Evolutionary conservation across 495 filamentous ascomycete species (phyloP), one percentile per base, ranked within the genome.

Genomic region (Neurospora pannonica): DNA sequence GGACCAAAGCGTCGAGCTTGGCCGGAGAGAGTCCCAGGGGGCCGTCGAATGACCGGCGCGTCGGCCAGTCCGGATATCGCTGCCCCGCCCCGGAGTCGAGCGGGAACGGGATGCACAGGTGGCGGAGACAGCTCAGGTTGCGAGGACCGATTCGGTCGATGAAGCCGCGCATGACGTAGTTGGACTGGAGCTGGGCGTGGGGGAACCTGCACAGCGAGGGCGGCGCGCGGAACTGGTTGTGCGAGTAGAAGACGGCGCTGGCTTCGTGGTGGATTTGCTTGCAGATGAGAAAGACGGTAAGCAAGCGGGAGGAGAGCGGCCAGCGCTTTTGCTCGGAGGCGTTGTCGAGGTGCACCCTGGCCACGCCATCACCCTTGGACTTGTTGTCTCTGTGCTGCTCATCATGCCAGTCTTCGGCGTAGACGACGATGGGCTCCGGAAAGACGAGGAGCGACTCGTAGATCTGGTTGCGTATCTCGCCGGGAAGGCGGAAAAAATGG

Each of bases 401-500:
- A n/a, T 43, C 4, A 0, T 11, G 21, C 36, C 43, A 54, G n/a
- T 71, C 21, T 42, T 21, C 28, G 15, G 62, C n/a, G 70, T 67
- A 24, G 38, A 77, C 70, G 62, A 9, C 24, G 42, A 77, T 46
- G 8, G 76, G 72, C 21, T 60, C 34, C 1, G 71, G 13, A 48
- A 71, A 67, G 38, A 74, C 37, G 48, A 77, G 42, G 38, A 76
- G 74, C 13, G 70, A 17, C 38, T 67, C 15, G 74, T 76, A 77
- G 72, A 77, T 76, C 13, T 76, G 74, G 72, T 77, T 77, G 28
- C 76, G 74, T 70, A 77, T 74, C 67, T 77, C 76, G 39, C 76
- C 74, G 24, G 76, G 76, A 10, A 74, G 28, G 19, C 39, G 38
- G 34, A 76, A 72, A 37, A 77, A 40, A 39, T 19, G n/a, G 28